Percentiles rank a stretch among this genome's conserved stretches.
These are phyloP conservation scores for Neolentinus lepideus DNA, from an alignment of 1,284 basidiomycete species.

Conservation along the genomic window DNA sequence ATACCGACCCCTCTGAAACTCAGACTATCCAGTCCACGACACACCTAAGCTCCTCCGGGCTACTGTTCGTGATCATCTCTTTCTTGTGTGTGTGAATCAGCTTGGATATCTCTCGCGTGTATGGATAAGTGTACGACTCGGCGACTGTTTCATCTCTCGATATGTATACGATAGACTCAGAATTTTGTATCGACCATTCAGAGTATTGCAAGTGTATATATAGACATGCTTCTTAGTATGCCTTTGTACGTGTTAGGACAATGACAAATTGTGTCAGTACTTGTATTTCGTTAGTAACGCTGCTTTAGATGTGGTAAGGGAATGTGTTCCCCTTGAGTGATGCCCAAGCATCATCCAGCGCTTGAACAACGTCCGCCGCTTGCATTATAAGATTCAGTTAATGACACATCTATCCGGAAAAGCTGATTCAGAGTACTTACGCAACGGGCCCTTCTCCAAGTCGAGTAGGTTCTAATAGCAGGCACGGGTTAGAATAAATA, in stretches of 20 bases:
- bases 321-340: slow-evolving; percentile 22
- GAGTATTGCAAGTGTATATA: not conserved
- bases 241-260: not conserved
- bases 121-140: too few relatives aligned
- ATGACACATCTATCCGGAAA: not conserved
- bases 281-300: too few relatives aligned
- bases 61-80: too few relatives aligned
- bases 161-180: too few relatives aligned
- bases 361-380: slow-evolving; percentile 29
- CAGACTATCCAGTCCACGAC: too few relatives aligned
- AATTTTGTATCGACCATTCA: too few relatives aligned
- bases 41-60: too few relatives aligned
- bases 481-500: not conserved
- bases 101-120: too few relatives aligned
- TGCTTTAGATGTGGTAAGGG: slow-evolving; percentile 20
- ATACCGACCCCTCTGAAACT: too few relatives aligned
- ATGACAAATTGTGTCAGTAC: not conserved
- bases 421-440: slow-evolving; percentile 24
- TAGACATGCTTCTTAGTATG: not conserved
- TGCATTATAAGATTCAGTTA: not conserved
- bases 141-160: not conserved
- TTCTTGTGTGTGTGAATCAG: too few relatives aligned
- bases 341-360: slow-evolving; percentile 31
- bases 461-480: slow-evolving; percentile 39
- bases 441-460: slow-evolving; percentile 50